Percentiles rank a stretch among this genome's conserved stretches.
phyloP scores from a whole-genome alignment of 2,329 filamentous ascomycete genomes.

The Parastagonospora nodorum region DNA sequence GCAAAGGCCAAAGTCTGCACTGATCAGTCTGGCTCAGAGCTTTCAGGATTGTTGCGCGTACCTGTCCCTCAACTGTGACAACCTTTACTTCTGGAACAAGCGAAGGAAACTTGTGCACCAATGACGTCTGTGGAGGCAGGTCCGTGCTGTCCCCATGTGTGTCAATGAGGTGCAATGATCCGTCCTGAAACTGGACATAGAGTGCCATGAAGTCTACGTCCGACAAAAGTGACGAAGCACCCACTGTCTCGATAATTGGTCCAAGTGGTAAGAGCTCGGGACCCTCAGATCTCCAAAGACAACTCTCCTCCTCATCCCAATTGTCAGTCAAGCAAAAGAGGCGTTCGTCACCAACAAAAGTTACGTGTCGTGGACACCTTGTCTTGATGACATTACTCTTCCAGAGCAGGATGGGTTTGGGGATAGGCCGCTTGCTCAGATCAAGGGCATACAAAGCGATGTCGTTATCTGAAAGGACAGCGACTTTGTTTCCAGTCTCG shows the following conservation, averaged over 20 bases:
- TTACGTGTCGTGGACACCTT: slow-evolving; percentile 52
- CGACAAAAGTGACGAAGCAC: slow-evolving; percentile 27
- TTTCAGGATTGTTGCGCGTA: slow-evolving; percentile 9
- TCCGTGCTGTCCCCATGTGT: slow-evolving; percentile 13
- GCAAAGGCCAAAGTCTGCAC: slow-evolving; percentile 61
- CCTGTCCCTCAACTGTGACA: slow-evolving; percentile 28
- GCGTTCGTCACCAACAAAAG: slow-evolving; percentile 49
- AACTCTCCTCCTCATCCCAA: slow-evolving; percentile 38
- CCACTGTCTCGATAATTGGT: slow-evolving; percentile 28
- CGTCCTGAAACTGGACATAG: slow-evolving; percentile 31
- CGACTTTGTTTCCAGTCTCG: slow-evolving; percentile 56
- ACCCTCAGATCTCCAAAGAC: slow-evolving; percentile 32
- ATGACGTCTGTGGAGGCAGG: slow-evolving; percentile 18
- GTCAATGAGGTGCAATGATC: slow-evolving; percentile 23
- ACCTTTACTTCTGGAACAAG: slow-evolving; percentile 33
- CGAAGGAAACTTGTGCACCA: slow-evolving; percentile 31
- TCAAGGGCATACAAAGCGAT: slow-evolving; percentile 75
- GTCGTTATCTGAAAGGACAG: slow-evolving; percentile 69
- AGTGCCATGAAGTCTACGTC: slow-evolving; percentile 26
- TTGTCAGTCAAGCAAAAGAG: slow-evolving; percentile 43
- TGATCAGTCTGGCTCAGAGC: slow-evolving; percentile 18
- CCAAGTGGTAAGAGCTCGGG: slow-evolving; percentile 25
- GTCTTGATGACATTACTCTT: slow-evolving; percentile 19
- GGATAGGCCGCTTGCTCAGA: slow-evolving; percentile 59
- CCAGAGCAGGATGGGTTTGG: slow-evolving; percentile 53